A percentile compares a stretch with the other conserved stretches of the same genome.
Conservation (phyloP, 2,329 filamentous ascomycete species). For the Neobulgaria alba region DNA sequence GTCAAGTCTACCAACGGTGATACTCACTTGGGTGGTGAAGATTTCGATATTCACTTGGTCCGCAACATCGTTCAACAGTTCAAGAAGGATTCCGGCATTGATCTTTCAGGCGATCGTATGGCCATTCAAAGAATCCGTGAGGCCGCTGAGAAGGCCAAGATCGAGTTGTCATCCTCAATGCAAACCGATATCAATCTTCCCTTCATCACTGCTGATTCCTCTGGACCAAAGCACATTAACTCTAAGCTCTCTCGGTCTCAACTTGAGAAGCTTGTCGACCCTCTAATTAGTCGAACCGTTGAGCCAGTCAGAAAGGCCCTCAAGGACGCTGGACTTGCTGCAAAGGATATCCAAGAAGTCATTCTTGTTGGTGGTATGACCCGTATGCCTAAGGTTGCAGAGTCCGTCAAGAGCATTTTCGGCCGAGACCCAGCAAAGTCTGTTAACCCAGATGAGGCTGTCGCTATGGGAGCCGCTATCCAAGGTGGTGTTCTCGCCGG, state of each 20-base stretch:
- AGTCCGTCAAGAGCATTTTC: slow-evolving; percentile 95
- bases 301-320: slow-evolving; percentile 94
- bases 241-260: slow-evolving; percentile 85
- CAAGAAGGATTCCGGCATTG: slow-evolving; percentile 91
- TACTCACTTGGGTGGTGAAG: slow-evolving; percentile 95
- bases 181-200: slow-evolving; percentile 98
- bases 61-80: slow-evolving; percentile 90
- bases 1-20: slow-evolving; percentile 99
- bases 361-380: slow-evolving; percentile 99
- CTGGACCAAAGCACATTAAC: slow-evolving; percentile 98
- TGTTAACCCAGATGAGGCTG: slow-evolving; percentile 96
- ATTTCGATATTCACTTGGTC: slow-evolving; percentile 93
- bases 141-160: slow-evolving; percentile 98
- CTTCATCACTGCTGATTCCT: slow-evolving; percentile 95
- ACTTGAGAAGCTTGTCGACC: slow-evolving; percentile 87
- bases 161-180: slow-evolving; percentile 88
- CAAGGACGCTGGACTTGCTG: slow-evolving; percentile 85
- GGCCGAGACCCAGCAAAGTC: slow-evolving; percentile 95
- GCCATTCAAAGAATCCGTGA: slow-evolving; percentile 98
- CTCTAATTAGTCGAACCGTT: slow-evolving; percentile 75
- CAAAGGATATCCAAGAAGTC: slow-evolving; percentile 94
- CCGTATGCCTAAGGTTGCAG: slow-evolving; percentile 96
- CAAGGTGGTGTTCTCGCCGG: slow-evolving; percentile 95
- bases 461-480: slow-evolving; percentile 93
- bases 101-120: slow-evolving; percentile 89